Percentiles rank a stretch among this genome's conserved stretches.
Conservation (phyloP, 2,329 filamentous ascomycete species). For the Fusarium sambucinum region DNA sequence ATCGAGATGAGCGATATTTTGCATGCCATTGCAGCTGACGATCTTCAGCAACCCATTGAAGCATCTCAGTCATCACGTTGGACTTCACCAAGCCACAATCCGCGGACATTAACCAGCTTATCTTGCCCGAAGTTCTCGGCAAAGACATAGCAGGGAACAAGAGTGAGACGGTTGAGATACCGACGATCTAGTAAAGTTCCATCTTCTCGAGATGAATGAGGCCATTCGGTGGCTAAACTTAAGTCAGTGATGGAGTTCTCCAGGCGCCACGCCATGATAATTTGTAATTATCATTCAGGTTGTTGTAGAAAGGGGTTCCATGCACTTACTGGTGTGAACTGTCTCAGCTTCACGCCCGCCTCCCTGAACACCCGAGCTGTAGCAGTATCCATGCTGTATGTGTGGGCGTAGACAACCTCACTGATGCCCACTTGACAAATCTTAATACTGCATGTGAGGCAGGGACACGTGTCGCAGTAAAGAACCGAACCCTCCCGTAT, state of each 20-base stretch:
- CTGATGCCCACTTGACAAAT: slow-evolving; percentile 96
- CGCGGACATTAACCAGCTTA: slow-evolving; percentile 18
- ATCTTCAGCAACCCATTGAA: slow-evolving; percentile 14
- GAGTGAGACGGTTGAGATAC: slow-evolving; percentile 21
- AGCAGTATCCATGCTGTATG: slow-evolving; percentile 93
- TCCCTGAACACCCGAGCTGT: slow-evolving; percentile 85
- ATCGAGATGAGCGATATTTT: slow-evolving; percentile 37
- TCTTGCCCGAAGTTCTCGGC: slow-evolving; percentile 28
- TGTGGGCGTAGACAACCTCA: slow-evolving; percentile 94
- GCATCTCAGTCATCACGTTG: slow-evolving; percentile 20
- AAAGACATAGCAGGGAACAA: slow-evolving; percentile 23
- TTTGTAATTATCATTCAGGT: slow-evolving; percentile 10
- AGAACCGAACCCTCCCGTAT: slow-evolving; percentile 85
- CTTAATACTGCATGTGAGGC: slow-evolving; percentile 97
- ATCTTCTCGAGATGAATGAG: slow-evolving; percentile 71
- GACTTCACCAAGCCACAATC: slow-evolving; percentile 35
- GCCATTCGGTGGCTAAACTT: slow-evolving; percentile 69
- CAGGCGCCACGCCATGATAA: slow-evolving; percentile 8
- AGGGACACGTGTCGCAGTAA: slow-evolving; percentile 97
- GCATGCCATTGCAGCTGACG: slow-evolving; percentile 17
- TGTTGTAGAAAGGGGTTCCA: slow-evolving; percentile 19
- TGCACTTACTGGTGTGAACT: slow-evolving; percentile 83
- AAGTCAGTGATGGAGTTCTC: slow-evolving; percentile 40
- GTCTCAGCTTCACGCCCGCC: slow-evolving; percentile 85
- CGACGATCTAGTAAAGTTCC: slow-evolving; percentile 53